phyloP scores from a whole-genome alignment of 2,329 filamentous ascomycete species.

The Alternaria infectoria region DNA sequence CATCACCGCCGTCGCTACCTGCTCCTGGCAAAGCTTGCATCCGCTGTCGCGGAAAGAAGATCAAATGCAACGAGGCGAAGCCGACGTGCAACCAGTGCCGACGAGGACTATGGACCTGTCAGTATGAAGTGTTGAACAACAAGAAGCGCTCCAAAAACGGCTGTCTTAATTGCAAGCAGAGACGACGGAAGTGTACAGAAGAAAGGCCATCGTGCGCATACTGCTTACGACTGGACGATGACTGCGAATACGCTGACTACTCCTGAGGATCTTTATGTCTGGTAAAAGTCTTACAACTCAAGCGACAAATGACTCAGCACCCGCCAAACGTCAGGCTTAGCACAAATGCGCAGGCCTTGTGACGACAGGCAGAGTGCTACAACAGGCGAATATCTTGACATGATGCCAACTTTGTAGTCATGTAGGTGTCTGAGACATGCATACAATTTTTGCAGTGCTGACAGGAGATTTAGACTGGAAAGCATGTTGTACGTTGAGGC shows the following conservation, averaged over 20 bases:
- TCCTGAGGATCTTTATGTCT: conserved; percentile 12
- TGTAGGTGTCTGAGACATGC: neutral
- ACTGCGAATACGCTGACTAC: conserved; percentile 34
- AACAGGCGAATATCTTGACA: neutral
- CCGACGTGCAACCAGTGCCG: conserved; percentile 41
- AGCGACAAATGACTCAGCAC: neutral
- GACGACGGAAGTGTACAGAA: conserved; percentile 42
- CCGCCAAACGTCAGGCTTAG: neutral
- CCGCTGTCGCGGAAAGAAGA: conserved; percentile 34
- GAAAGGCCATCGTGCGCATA: conserved; percentile 38
- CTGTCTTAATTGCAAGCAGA: conserved; percentile 36
- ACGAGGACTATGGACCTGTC: conserved; percentile 37
- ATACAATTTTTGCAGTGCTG: neutral
- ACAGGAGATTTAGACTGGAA: neutral
- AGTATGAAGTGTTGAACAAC: conserved; percentile 25
- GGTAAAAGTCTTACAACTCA: neutral
- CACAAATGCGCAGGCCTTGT: neutral
- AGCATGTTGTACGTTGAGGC: neutral
- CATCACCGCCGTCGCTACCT: conserved; percentile 11
- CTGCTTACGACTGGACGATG: conserved; percentile 36
- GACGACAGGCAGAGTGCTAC: neutral
- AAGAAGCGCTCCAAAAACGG: conserved; percentile 40
- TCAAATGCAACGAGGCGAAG: conserved; percentile 40
- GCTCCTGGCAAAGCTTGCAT: conserved; percentile 26
- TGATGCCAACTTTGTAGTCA: neutral